A percentile compares a stretch with the other conserved stretches of the same genome.
These are phyloP conservation scores for Globisporangium mamillatum DNA, from an alignment of 352 stramenopile genomes.

Conservation along the genomic window DNA sequence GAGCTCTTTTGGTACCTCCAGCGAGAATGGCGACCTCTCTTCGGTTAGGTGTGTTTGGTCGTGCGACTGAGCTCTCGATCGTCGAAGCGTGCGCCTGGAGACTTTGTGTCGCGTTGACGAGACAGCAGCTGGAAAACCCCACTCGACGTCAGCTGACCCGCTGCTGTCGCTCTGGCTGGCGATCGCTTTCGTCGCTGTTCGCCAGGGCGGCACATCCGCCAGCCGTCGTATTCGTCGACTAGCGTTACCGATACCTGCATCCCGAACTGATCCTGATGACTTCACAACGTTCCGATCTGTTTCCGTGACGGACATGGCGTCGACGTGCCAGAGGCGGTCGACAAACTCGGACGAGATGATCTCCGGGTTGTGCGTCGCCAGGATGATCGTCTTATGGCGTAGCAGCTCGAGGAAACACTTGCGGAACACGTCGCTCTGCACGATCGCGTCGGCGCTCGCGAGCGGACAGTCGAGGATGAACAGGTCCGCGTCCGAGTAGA, in stretches of 20 bases:
- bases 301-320: constrained; percentile 22
- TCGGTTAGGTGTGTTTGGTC: neutral
- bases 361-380: constrained; percentile 91
- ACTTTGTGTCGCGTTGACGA: neutral
- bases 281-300: constrained; percentile 15
- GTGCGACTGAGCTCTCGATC: neutral
- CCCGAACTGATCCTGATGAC: no score
- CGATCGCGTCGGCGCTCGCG: constrained; percentile 29
- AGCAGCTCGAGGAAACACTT: constrained; percentile 40
- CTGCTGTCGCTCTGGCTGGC: neutral
- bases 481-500: constrained; percentile 37
- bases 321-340: constrained; percentile 30
- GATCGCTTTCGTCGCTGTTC: neutral
- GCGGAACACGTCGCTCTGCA: constrained; percentile 44
- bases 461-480: constrained; percentile 38
- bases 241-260: neutral
- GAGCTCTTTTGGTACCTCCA: constrained; percentile 17
- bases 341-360: constrained; percentile 39
- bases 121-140: neutral
- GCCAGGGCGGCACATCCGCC: constrained; percentile 34
- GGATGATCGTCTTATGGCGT: constrained; percentile 57
- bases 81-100: constrained; percentile 11
- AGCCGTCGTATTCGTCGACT: constrained; percentile 22
- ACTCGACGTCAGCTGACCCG: neutral
- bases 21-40: constrained; percentile 5